These are phyloP conservation scores for Hyphopichia pseudoburtonii DNA, from an alignment of 1,139 yeast genomes.

Conservation along the genomic window DNA sequence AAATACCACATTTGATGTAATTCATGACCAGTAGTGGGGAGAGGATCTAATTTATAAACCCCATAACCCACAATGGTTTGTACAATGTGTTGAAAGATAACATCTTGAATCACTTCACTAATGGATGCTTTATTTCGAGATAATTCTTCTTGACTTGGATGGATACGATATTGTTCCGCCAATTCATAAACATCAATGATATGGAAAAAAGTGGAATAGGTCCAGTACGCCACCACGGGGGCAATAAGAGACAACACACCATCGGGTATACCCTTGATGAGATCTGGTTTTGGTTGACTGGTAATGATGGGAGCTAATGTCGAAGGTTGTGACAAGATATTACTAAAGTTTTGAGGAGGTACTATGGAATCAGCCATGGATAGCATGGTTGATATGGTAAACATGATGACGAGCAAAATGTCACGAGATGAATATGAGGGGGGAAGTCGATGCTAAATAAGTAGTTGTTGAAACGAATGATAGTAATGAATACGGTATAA, in stretches of 20 bases:
- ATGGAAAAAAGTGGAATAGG: slow-evolving; percentile 70
- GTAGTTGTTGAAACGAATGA: too few relatives aligned
- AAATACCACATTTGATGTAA: slow-evolving; percentile 64
- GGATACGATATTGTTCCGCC: slow-evolving; percentile 83
- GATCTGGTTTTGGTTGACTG: slow-evolving; percentile 26
- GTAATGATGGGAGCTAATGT: not conserved
- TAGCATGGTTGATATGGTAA: slow-evolving; percentile 1
- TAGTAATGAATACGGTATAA: too few relatives aligned
- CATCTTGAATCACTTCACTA: slow-evolving; percentile 73
- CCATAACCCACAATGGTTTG: slow-evolving; percentile 70
- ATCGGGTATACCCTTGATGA: slow-evolving; percentile 66
- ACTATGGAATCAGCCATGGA: slow-evolving; percentile 2
- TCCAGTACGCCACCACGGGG: slow-evolving; percentile 86
- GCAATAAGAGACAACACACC: slow-evolving; percentile 67
- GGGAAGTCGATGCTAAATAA: too few relatives aligned
- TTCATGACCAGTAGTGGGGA: slow-evolving; percentile 74
- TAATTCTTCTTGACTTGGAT: slow-evolving; percentile 82
- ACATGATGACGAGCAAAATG: too few relatives aligned
- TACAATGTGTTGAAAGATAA: slow-evolving; percentile 75
- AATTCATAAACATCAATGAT: slow-evolving; percentile 68
- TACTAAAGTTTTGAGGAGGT: slow-evolving; percentile 2
- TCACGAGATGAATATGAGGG: too few relatives aligned
- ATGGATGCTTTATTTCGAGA: slow-evolving; percentile 73
- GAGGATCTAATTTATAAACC: slow-evolving; percentile 58
- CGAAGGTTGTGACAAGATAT: slow-evolving; percentile 1